A percentile compares a stretch with the other conserved stretches of the same genome.
Evolutionary conservation across 2,329 filamentous ascomycete species (phyloP).

Genomic region (Pseudocercospora vitis): DNA sequence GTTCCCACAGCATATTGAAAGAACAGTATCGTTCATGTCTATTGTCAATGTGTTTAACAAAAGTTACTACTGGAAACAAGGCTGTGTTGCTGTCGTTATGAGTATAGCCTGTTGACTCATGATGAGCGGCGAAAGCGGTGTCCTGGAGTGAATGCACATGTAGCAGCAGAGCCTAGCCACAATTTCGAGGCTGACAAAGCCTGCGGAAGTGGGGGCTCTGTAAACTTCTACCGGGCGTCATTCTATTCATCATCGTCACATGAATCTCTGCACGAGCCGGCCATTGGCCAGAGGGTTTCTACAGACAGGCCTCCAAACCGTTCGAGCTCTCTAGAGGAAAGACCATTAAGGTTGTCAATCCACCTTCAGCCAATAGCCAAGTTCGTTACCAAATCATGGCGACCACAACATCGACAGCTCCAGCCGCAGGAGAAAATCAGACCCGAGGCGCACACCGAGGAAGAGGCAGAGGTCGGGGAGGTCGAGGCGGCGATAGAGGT

Average conservation of each 20-base stretch:
- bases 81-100: neutral
- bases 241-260: neutral
- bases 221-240: neutral
- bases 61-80: no score
- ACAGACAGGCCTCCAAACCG: neutral
- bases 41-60: no score
- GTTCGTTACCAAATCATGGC: constrained; percentile 13
- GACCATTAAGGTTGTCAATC: neutral
- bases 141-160: neutral
- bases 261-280: neutral
- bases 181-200: neutral
- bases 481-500: constrained; percentile 18
- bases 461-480: constrained; percentile 25
- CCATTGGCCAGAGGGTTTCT: neutral
- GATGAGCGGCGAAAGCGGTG: neutral
- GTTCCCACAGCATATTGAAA: no score
- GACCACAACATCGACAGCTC: constrained; percentile 15
- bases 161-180: no score
- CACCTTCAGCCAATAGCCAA: neutral
- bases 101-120: neutral
- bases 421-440: constrained; percentile 11
- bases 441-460: constrained; percentile 26
- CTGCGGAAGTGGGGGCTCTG: neutral
- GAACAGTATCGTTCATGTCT: no score
- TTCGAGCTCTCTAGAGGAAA: neutral